Conservation (phyloP, 805 yeast genomes). For the Ogataea degrootiae region DNA sequence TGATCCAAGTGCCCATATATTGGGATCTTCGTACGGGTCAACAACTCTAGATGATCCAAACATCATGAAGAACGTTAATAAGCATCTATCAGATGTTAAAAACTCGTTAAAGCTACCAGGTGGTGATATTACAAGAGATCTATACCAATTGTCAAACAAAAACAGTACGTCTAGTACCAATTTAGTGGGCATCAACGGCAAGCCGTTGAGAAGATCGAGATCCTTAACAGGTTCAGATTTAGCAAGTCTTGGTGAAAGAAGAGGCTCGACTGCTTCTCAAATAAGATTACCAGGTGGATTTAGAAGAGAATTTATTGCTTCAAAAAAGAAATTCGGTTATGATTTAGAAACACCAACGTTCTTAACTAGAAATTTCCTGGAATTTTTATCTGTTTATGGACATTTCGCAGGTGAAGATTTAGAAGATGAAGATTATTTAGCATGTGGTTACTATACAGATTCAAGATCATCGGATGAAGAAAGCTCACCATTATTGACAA, state of each 20-base stretch:
- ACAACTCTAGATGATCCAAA: neutral
- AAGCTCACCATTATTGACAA: constrained; percentile 22
- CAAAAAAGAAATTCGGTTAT: constrained; percentile 26
- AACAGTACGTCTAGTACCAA: no score
- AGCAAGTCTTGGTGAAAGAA: constrained; percentile 31
- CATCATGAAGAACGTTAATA: neutral
- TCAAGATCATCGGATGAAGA: constrained; percentile 32
- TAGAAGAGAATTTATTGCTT: constrained; percentile 60
- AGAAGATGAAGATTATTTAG: constrained; percentile 60
- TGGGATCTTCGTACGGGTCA: no score
- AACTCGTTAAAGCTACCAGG: constrained; percentile 38
- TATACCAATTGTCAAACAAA: constrained; percentile 29
- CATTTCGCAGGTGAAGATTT: constrained; percentile 84
- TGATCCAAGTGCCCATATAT: constrained; percentile 2
- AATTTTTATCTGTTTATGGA: constrained; percentile 73
- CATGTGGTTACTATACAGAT: constrained; percentile 38
- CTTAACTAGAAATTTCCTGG: constrained; percentile 68
- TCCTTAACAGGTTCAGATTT: constrained; percentile 27
- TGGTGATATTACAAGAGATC: constrained; percentile 48
- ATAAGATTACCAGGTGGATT: constrained; percentile 81
- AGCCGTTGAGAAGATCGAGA: constrained; percentile 21
- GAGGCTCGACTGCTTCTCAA: constrained; percentile 63
- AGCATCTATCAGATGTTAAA: constrained; percentile 18
- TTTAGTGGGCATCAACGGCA: constrained; percentile 1
- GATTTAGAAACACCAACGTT: constrained; percentile 37